Evolutionary conservation across 2,329 filamentous ascomycete genomes (phyloP), one percentile per base, ranked within the genome.

Genomic region (Neonectria ditissima): DNA sequence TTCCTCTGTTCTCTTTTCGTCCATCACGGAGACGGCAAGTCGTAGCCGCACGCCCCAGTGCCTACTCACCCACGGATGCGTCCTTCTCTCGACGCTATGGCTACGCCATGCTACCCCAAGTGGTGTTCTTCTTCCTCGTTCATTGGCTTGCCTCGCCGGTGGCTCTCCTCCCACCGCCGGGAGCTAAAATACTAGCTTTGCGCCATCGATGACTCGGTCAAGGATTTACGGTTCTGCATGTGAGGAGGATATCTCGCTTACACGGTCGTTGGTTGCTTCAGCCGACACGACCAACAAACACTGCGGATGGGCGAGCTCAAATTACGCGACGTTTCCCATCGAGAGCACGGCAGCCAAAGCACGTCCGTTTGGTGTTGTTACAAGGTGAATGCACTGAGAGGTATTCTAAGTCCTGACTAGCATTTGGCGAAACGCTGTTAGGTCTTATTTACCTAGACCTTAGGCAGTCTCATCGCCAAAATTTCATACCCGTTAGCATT

Each of bases 121-220:
- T 47, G 54, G n/a, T 47, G 54, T 14, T n/a, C n/a, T n/a, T 8
- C 4, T 14, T 13, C 39, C 4, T 41, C 16, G 24, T 20, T 26
- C 53, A 61, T 65, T 65, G 62, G 61, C 39, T 20, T 37, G 44
- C 55, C n/a, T 47, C n/a, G 39, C 20, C 10, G n/a, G 32, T 24
- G 20, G 26, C 26, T 37, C 18, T 47, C 34, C 44, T 50, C 24
- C 55, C 51, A 58, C 58, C 37, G 55, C 54, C 68, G 68, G 68
- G 68, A 70, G 48, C 68, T 70, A 62, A 62, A 47, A 41, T 28
- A 39, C 56, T 60, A 56, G 62, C 48, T 20, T 30, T 48, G 56
- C 62, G 62, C 56, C 56, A 60, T 56, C 54, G 62, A 61, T 57
- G 62, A 64, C 52, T 57, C 24, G 47, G 26, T 44, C 30, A 26